Conservation (phyloP, 345 rosid species). For the Acer saccharum region DNA sequence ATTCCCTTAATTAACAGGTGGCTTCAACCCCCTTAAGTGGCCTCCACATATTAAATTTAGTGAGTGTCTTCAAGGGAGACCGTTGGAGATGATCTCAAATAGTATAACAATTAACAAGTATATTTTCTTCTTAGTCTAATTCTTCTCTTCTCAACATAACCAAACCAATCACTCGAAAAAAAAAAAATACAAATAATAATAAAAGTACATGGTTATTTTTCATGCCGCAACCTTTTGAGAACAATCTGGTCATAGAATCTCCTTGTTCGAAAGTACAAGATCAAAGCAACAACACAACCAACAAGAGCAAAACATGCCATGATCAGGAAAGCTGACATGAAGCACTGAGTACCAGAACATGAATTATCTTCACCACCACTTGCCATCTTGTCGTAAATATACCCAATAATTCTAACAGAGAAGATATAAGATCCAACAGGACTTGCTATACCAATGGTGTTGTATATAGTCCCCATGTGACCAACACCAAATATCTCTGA, state of each 20-base stretch:
- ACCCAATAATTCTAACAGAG: conserved; percentile 76
- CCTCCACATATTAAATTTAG: too few relatives aligned
- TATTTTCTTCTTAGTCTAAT: too few relatives aligned
- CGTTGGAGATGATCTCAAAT: too few relatives aligned
- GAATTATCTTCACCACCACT: conserved; percentile 42
- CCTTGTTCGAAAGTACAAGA: conserved; percentile 55
- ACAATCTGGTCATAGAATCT: conserved; percentile 52
- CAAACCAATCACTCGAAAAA: neutral
- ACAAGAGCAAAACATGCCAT: conserved; percentile 65
- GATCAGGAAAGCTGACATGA: conserved; percentile 70
- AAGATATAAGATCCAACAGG: conserved; percentile 84
- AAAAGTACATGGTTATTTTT: neutral
- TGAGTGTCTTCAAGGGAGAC: too few relatives aligned
- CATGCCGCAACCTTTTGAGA: conserved; percentile 40
- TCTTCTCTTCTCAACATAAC: too few relatives aligned
- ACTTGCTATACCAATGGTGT: conserved; percentile 75
- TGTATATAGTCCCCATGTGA: conserved; percentile 86
- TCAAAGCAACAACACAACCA: conserved; percentile 56
- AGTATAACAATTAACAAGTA: too few relatives aligned
- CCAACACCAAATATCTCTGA: conserved; percentile 73
- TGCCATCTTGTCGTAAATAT: conserved; percentile 60
- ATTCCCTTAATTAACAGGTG: too few relatives aligned
- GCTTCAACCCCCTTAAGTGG: too few relatives aligned
- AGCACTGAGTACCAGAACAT: conserved; percentile 67
- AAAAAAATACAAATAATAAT: neutral